Conservation (phyloP, 345 rosid species). For the Lenwebbia sp. region DNA sequence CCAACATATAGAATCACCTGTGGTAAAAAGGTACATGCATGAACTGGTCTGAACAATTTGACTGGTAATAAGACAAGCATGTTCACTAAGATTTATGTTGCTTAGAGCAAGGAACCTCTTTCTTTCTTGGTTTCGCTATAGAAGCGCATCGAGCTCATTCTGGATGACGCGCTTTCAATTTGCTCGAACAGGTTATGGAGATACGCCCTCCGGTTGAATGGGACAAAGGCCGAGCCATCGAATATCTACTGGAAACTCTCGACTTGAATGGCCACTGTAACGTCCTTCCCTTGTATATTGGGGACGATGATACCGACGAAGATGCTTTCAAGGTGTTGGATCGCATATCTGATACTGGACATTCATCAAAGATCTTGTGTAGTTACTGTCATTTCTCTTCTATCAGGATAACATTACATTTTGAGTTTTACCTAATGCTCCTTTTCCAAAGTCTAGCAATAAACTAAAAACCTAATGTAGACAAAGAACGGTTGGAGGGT, state of each 20-base stretch:
- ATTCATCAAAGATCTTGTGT: not conserved
- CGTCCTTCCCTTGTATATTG: conserved; percentile 33
- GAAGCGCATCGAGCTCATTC: not conserved
- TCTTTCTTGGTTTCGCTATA: not conserved
- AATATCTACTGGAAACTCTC: conserved; percentile 28
- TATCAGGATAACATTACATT: not conserved
- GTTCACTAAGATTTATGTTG: not conserved
- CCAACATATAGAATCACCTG: not conserved
- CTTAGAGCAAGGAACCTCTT: not conserved
- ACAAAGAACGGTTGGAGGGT: not conserved
- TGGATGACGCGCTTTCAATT: not conserved
- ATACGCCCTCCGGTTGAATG: conserved; percentile 37
- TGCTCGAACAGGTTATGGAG: conserved; percentile 29
- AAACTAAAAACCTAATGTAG: not conserved
- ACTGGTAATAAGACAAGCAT: not conserved
- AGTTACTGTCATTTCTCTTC: not conserved
- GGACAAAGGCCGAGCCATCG: conserved; percentile 42
- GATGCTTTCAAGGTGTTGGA: conserved; percentile 38
- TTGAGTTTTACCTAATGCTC: not conserved
- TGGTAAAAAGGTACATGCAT: not conserved
- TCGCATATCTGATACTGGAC: not conserved
- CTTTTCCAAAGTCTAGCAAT: not conserved
- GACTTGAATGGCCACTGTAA: conserved; percentile 12
- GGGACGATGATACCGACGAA: conserved; percentile 35
- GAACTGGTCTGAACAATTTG: not conserved